phyloP scores from a whole-genome alignment of 2,329 filamentous ascomycete genomes.

The Bipolaris oryzae region DNA sequence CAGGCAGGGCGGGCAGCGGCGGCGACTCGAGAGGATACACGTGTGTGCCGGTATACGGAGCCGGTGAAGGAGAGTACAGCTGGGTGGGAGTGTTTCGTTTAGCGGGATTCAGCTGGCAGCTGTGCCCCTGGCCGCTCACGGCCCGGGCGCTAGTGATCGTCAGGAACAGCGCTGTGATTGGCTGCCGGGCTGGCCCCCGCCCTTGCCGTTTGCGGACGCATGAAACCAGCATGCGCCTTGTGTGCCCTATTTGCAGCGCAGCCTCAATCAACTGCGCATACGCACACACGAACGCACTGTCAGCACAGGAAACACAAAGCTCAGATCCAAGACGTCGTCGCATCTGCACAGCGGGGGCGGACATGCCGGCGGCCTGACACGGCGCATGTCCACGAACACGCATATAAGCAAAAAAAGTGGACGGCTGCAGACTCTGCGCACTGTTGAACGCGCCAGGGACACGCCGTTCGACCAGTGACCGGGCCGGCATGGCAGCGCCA shows the following conservation, averaged over 20 bases:
- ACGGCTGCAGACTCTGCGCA: neutral
- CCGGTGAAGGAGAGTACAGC: too few relatives aligned
- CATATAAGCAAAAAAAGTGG: constrained; percentile 5
- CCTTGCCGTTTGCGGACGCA: constrained; percentile 30
- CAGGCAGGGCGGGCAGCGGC: constrained; percentile 2
- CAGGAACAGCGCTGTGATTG: constrained; percentile 27
- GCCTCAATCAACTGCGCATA: constrained; percentile 30
- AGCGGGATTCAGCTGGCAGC: constrained; percentile 28
- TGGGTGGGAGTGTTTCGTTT: constrained; percentile 22
- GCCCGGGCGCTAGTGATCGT: constrained; percentile 33
- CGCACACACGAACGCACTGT: constrained; percentile 14
- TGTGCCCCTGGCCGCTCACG: constrained; percentile 11
- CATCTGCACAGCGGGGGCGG: neutral
- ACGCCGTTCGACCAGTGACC: constrained; percentile 28
- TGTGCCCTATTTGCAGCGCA: constrained; percentile 11
- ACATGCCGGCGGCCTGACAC: neutral
- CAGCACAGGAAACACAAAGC: constrained; percentile 1
- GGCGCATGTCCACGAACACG: constrained; percentile 1
- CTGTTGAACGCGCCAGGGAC: constrained; percentile 32
- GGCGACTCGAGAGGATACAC: constrained; percentile 20
- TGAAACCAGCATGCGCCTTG: constrained; percentile 35
- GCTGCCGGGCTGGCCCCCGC: constrained; percentile 21
- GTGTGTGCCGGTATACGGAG: constrained; percentile 11
- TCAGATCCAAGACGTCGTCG: neutral
- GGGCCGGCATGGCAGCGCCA: constrained; percentile 28